Evolutionary conservation across 805 yeast species (phyloP).

Genomic region (Peterozyma toletana): DNA sequence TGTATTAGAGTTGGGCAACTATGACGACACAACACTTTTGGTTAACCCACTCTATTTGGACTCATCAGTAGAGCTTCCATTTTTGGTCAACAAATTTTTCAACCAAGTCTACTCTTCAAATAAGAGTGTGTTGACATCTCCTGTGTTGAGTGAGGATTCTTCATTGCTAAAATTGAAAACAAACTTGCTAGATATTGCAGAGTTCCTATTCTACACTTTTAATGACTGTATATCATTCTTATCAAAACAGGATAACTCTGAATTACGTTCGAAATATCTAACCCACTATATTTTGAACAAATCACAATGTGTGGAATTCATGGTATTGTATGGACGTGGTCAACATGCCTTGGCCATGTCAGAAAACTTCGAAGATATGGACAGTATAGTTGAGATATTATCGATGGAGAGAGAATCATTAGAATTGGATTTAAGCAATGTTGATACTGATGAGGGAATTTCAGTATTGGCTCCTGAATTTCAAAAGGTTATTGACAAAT

Average conservation of each 20-base stretch:
- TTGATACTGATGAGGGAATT: too few species aligned
- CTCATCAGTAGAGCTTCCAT: constrained; percentile 10
- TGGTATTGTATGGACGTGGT: constrained; percentile 43
- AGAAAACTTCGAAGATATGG: constrained; percentile 59
- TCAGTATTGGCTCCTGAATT: too few species aligned
- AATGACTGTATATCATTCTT: constrained; percentile 1
- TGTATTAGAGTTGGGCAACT: constrained; percentile 3
- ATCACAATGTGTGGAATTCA: constrained; percentile 50
- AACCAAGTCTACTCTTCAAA: constrained; percentile 8
- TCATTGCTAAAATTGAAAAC: background rate
- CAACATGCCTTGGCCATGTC: constrained; percentile 54
- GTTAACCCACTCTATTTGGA: constrained; percentile 13
- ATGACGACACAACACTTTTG: background rate
- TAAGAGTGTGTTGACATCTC: background rate
- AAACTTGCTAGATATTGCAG: background rate
- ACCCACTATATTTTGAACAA: constrained; percentile 1
- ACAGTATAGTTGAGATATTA: constrained; percentile 50
- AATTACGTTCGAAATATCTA: background rate
- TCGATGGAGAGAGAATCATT: too few species aligned
- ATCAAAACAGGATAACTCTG: background rate
- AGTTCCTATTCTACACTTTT: constrained; percentile 6
- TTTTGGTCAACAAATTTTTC: constrained; percentile 13
- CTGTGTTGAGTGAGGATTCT: constrained; percentile 1
- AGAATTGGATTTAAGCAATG: constrained; percentile 17
- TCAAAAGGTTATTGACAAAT: constrained; percentile 12